phyloP scores from a whole-genome alignment of 2,329 filamentous ascomycete genomes.

The Diaporthe batatas region DNA sequence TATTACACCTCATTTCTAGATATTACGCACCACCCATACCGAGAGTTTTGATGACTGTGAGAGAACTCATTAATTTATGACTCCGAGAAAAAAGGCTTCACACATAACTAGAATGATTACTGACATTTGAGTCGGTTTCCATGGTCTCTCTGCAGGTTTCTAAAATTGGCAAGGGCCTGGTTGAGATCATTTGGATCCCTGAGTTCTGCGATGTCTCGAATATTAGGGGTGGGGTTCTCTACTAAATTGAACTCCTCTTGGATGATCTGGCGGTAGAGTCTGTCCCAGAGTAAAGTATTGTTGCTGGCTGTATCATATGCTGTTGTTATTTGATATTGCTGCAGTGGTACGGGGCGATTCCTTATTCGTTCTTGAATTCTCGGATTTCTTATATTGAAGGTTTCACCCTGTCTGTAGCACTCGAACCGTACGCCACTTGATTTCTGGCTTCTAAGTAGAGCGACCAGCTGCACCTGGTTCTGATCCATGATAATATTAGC shows the following conservation, averaged over 20 bases:
- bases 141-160: accelerated
- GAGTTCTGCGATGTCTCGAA: neutral
- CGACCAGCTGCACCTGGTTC: neutral
- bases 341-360: neutral
- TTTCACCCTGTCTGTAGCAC: neutral
- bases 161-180: neutral
- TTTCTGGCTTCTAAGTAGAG: too few species aligned
- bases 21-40: constrained; percentile 2
- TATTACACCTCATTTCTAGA: too few species aligned
- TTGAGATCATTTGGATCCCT: neutral
- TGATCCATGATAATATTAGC: too few species aligned
- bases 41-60: neutral
- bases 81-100: neutral
- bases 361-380: accelerated
- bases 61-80: neutral
- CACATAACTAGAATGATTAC: neutral
- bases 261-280: neutral
- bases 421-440: neutral
- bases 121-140: neutral
- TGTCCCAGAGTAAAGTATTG: too few species aligned
- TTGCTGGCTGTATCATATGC: neutral
- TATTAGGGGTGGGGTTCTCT: too few species aligned
- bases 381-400: neutral
- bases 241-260: too few species aligned
- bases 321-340: too few species aligned